Evolutionary conservation across 106 monocot species (phyloP).

Genomic region (Allium fistulosum): DNA sequence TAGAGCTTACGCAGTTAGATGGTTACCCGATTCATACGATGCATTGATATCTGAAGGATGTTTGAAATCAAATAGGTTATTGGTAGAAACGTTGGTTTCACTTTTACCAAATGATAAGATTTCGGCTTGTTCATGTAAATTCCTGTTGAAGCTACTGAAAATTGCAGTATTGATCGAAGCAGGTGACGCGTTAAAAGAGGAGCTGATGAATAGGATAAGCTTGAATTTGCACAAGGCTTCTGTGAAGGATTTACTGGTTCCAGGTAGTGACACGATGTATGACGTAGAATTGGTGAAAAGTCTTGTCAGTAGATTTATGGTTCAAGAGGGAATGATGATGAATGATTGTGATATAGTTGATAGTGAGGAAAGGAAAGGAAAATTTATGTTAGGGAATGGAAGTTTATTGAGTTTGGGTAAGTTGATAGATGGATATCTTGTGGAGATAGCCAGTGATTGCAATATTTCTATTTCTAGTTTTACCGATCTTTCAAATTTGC

Average conservation of each 20-base stretch:
- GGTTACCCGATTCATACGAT: constrained; percentile 79
- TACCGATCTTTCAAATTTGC: constrained; percentile 29
- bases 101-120: constrained; percentile 52
- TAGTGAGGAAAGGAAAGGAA: constrained; percentile 11
- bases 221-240: constrained; percentile 59
- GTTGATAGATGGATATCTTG: constrained; percentile 68
- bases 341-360: constrained; percentile 8
- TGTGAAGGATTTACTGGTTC: constrained; percentile 73
- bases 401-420: constrained; percentile 48
- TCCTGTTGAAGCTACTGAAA: constrained; percentile 68
- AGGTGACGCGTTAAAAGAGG: constrained; percentile 51
- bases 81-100: constrained; percentile 63
- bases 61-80: constrained; percentile 28
- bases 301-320: constrained; percentile 46
- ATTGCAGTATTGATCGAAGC: constrained; percentile 55
- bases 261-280: constrained; percentile 26
- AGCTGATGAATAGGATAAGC: constrained; percentile 50
- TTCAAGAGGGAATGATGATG: constrained; percentile 8
- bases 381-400: constrained; percentile 17
- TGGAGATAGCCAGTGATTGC: constrained; percentile 58
- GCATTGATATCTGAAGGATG: constrained; percentile 39
- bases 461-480: constrained; percentile 57
- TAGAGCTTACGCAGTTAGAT: constrained; percentile 57
- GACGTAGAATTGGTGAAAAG: constrained; percentile 57
- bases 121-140: constrained; percentile 68